Evolutionary conservation across 345 rosid species (phyloP).

Genomic region (Gossypioides kirkii): DNA sequence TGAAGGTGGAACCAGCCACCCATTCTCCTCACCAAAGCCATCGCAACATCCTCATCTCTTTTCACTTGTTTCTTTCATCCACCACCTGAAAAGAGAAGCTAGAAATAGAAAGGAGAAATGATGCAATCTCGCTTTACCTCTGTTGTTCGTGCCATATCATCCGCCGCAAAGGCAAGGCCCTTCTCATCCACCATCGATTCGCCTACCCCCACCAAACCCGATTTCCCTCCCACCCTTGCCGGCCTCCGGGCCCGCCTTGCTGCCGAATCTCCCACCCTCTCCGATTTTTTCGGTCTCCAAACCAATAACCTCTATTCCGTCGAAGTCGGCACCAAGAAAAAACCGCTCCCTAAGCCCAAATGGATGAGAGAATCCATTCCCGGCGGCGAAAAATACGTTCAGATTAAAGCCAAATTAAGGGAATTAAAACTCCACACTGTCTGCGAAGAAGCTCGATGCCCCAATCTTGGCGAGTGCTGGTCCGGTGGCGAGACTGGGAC

Average conservation of each 20-base stretch:
- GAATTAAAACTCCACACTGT: slow-evolving; percentile 94
- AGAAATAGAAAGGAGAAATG: not conserved
- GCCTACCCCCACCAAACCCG: slow-evolving; percentile 23
- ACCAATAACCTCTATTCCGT: slow-evolving; percentile 58
- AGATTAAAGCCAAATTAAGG: slow-evolving; percentile 86
- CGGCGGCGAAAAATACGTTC: slow-evolving; percentile 92
- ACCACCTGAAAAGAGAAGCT: not conserved
- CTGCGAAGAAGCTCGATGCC: slow-evolving; percentile 96
- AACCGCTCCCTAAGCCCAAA: slow-evolving; percentile 91
- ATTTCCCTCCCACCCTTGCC: slow-evolving; percentile 53
- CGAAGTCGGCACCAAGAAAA: slow-evolving; percentile 93
- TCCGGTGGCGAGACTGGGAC: slow-evolving; percentile 98
- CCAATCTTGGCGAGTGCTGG: slow-evolving; percentile 97
- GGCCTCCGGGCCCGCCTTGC: slow-evolving; percentile 83
- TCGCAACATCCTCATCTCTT: not conserved
- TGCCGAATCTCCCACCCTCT: slow-evolving; percentile 56
- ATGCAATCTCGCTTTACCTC: slow-evolving; percentile 14
- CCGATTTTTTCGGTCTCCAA: slow-evolving; percentile 54
- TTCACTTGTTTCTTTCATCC: not conserved
- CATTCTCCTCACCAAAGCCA: not conserved
- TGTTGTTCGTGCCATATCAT: slow-evolving; percentile 30
- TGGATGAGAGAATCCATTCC: slow-evolving; percentile 96
- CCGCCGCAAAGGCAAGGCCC: slow-evolving; percentile 18
- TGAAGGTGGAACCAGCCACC: not conserved
- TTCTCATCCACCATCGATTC: slow-evolving; percentile 39